Evolutionary conservation across 345 rosid species (phyloP).

Genomic region (Erysimum cheiranthoides): DNA sequence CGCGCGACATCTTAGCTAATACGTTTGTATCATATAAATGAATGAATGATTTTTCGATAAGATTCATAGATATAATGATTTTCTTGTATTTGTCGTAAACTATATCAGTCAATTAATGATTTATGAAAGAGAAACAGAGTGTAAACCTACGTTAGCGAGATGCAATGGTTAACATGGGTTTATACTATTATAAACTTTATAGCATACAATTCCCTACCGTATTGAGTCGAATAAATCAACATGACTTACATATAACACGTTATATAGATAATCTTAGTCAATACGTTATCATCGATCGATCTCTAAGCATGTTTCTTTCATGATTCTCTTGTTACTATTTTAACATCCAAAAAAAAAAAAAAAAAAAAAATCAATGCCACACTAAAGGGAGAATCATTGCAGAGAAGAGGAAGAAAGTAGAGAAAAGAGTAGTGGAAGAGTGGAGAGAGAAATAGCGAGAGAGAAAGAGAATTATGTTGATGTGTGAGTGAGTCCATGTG

Average conservation of each 20-base stretch:
- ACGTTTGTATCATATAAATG: background rate
- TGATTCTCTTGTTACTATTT: slow-evolving; percentile 6
- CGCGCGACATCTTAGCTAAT: background rate
- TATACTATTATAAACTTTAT: too few relatives aligned
- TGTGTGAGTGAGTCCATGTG: slow-evolving; percentile 42
- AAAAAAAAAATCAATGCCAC: slow-evolving; percentile 4
- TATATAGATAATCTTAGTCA: background rate
- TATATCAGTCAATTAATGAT: too few relatives aligned
- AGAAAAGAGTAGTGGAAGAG: slow-evolving; percentile 11
- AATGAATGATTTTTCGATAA: background rate
- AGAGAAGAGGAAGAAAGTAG: background rate
- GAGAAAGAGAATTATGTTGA: slow-evolving; percentile 34
- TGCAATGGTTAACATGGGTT: too few relatives aligned
- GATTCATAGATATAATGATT: too few relatives aligned
- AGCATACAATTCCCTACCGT: background rate
- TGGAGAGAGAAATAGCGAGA: background rate
- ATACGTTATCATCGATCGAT: background rate
- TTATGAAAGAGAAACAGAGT: too few relatives aligned
- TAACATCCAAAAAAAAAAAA: background rate
- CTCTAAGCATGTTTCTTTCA: background rate
- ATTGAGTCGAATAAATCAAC: slow-evolving; percentile 2
- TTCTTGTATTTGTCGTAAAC: too few relatives aligned
- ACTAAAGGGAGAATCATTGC: slow-evolving; percentile 7
- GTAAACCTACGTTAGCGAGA: too few relatives aligned
- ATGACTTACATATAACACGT: background rate